phyloP scores from a whole-genome alignment of 2,329 filamentous ascomycete genomes.

The Fusarium newnesense region DNA sequence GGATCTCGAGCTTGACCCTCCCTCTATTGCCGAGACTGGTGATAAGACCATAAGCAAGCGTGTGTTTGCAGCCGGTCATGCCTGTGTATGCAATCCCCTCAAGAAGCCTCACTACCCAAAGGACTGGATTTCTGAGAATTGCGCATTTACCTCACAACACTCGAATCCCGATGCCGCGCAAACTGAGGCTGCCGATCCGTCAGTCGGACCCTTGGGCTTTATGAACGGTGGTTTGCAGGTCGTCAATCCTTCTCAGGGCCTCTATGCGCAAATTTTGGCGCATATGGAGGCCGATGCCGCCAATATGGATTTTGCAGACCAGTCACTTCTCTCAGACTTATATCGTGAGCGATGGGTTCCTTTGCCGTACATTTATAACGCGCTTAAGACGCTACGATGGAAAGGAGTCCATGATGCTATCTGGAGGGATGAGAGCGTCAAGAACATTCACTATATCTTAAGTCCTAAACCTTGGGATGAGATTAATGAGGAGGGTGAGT shows the following conservation, averaged over 20 bases:
- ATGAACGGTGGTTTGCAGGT: conserved; percentile 65
- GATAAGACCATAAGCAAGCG: conserved; percentile 54
- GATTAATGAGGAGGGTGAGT: conserved; percentile 55
- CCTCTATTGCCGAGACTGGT: conserved; percentile 36
- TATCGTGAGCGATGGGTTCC: conserved; percentile 67
- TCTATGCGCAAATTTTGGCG: conserved; percentile 62
- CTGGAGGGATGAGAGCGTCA: conserved; percentile 67
- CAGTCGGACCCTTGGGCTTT: conserved; percentile 59
- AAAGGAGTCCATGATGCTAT: conserved; percentile 63
- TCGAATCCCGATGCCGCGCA: conserved; percentile 58
- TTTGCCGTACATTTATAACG: conserved; percentile 71
- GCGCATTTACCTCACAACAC: conserved; percentile 68
- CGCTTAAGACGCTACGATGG: conserved; percentile 69
- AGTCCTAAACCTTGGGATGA: conserved; percentile 71
- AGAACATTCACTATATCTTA: conserved; percentile 71
- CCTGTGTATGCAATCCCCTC: conserved; percentile 87
- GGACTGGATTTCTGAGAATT: conserved; percentile 70
- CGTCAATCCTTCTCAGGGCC: conserved; percentile 59
- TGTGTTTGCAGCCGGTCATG: conserved; percentile 86
- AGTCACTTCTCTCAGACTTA: conserved; percentile 65
- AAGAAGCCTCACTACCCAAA: conserved; percentile 81
- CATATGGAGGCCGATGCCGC: conserved; percentile 60
- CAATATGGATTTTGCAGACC: conserved; percentile 68
- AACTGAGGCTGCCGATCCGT: conserved; percentile 55
- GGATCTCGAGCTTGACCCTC: conserved; percentile 76